Percentiles rank a stretch among this genome's conserved stretches.
These are phyloP conservation scores for Lentinula sp. DNA, from an alignment of 768 basidiomycete species.

Conservation along the genomic window DNA sequence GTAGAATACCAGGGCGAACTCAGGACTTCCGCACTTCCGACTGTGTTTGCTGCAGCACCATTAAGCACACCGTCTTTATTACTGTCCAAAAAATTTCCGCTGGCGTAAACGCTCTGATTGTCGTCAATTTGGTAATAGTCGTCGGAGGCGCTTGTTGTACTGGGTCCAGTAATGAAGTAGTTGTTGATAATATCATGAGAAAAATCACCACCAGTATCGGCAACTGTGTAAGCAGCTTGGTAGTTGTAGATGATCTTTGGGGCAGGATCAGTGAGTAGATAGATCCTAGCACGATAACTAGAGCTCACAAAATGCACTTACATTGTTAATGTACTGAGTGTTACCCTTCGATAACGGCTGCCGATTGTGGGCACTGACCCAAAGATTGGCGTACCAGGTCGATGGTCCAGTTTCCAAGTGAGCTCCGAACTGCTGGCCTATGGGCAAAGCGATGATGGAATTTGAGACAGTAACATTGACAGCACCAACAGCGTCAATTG, in stretches of 20 bases:
- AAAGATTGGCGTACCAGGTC: slow-evolving; percentile 17
- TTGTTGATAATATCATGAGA: slow-evolving; percentile 17
- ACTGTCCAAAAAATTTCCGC: slow-evolving; percentile 15
- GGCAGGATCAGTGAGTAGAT: neutral
- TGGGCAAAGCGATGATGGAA: neutral
- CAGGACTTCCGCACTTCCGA: slow-evolving; percentile 13
- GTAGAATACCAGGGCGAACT: slow-evolving; percentile 13
- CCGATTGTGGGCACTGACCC: slow-evolving; percentile 18
- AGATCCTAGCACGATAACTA: neutral
- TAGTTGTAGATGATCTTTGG: slow-evolving; percentile 16
- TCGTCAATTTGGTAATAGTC: slow-evolving; percentile 18
- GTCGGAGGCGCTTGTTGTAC: slow-evolving; percentile 15
- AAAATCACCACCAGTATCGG: slow-evolving; percentile 15
- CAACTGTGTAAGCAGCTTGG: slow-evolving; percentile 17
- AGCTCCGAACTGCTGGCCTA: slow-evolving; percentile 18
- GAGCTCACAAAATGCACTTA: neutral
- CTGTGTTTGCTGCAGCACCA: slow-evolving; percentile 14
- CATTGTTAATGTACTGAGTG: slow-evolving; percentile 17
- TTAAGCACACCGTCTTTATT: slow-evolving; percentile 16
- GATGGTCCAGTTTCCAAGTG: slow-evolving; percentile 18
- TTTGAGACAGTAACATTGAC: slow-evolving; percentile 8
- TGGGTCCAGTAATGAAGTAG: slow-evolving; percentile 18
- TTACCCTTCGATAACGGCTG: slow-evolving; percentile 18
- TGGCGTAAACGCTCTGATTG: slow-evolving; percentile 16
- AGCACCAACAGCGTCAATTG: no score